Conservation (phyloP, 805 yeast species). For the Wickerhamomyces alni region DNA sequence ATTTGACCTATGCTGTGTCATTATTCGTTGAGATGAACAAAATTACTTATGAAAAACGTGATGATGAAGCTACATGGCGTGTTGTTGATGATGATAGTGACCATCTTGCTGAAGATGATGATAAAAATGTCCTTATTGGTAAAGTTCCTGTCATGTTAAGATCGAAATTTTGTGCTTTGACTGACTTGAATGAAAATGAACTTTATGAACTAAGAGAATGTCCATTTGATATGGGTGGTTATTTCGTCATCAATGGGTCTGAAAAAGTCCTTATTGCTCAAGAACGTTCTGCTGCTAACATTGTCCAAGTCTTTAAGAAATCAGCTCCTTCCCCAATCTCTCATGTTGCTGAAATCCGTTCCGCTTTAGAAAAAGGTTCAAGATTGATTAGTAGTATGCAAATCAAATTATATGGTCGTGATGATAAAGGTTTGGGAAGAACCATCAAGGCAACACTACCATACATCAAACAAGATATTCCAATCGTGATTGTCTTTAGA, state of each 20-base stretch:
- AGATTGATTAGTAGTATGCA: conserved; percentile 91
- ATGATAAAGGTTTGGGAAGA: conserved; percentile 67
- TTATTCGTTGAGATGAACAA: conserved; percentile 94
- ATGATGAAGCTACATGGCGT: conserved; percentile 63
- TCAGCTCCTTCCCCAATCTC: conserved; percentile 96
- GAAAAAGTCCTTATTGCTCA: conserved; percentile 98
- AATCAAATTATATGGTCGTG: conserved; percentile 84
- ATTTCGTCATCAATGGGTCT: conserved; percentile 95
- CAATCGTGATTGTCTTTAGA: conserved; percentile 94
- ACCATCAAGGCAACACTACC: conserved; percentile 95
- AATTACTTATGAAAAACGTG: conserved; percentile 78
- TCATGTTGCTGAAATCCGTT: conserved; percentile 93
- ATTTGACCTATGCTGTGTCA: conserved; percentile 93
- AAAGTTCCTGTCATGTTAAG: conserved; percentile 97
- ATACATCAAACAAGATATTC: conserved; percentile 93
- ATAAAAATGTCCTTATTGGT: conserved; percentile 86
- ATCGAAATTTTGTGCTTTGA: conserved; percentile 90
- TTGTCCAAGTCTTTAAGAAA: conserved; percentile 96
- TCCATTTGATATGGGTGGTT: conserved; percentile 99
- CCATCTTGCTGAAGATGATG: conserved; percentile 56
- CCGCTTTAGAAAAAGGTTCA: conserved; percentile 96
- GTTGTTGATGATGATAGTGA: conserved; percentile 53
- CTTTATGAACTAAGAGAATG: conserved; percentile 95
- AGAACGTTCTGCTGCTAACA: conserved; percentile 97
- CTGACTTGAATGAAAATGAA: conserved; percentile 87